These are phyloP conservation scores for Plasmodium fragile DNA, from an alignment of 169 alveolate genomes.

Conservation along the genomic window DNA sequence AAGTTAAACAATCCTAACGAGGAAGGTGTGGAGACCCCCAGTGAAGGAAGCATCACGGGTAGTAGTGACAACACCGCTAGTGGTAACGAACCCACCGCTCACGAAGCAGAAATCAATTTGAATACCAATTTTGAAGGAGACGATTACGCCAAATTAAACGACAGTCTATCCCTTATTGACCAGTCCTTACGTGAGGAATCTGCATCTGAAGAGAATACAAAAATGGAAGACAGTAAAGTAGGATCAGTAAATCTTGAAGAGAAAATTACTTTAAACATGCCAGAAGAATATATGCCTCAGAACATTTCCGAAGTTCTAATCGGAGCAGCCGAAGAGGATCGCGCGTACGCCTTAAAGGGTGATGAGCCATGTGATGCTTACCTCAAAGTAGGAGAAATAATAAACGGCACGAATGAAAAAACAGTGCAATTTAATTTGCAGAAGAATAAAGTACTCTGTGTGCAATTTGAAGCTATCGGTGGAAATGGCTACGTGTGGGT, in stretches of 20 bases:
- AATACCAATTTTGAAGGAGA: not conserved
- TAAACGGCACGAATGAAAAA: slow-evolving; percentile 24
- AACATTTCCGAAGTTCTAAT: not conserved
- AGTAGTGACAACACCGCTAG: not conserved
- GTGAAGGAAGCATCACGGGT: not conserved
- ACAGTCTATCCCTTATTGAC: not conserved
- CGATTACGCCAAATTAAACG: not conserved
- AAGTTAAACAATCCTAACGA: not conserved
- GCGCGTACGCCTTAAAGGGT: slow-evolving; percentile 14
- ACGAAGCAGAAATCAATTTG: not conserved
- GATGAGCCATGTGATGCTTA: slow-evolving; percentile 37
- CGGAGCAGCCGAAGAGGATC: not conserved
- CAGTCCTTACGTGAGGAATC: not conserved
- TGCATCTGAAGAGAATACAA: not conserved
- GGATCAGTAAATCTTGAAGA: not conserved
- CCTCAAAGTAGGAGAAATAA: slow-evolving; percentile 20
- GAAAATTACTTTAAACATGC: not conserved
- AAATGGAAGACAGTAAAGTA: not conserved
- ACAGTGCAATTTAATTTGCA: not conserved
- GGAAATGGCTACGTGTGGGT: slow-evolving; percentile 62
- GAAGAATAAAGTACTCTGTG: slow-evolving; percentile 16
- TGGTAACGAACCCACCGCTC: not conserved
- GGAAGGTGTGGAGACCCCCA: not conserved
- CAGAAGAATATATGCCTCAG: not conserved
- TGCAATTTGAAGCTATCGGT: slow-evolving; percentile 14